A percentile compares a stretch with the other conserved stretches of the same genome.
Conservation (phyloP, 1,284 basidiomycete species). For the Ganoderma lingzhi region DNA sequence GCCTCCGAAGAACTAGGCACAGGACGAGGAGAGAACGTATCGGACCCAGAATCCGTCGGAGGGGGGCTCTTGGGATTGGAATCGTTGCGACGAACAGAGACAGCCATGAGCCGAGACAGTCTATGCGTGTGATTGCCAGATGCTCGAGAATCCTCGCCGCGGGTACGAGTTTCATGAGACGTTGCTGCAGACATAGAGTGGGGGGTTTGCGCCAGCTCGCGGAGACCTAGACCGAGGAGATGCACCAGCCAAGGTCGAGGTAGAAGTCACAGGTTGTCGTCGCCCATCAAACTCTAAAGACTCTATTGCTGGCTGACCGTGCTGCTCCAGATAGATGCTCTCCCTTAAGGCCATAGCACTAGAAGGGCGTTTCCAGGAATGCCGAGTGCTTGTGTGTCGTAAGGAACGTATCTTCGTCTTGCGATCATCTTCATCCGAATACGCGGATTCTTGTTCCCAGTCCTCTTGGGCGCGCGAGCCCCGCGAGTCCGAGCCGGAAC, state of each 20-base stretch:
- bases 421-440: slow-evolving; percentile 27
- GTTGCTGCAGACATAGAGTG: slow-evolving; percentile 1
- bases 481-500: neutral
- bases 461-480: neutral
- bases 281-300: neutral
- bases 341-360: slow-evolving; percentile 10
- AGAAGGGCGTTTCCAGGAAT: slow-evolving; percentile 11
- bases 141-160: neutral
- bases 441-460: slow-evolving; percentile 29
- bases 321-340: neutral
- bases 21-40: slow-evolving; percentile 15
- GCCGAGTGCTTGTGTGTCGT: slow-evolving; percentile 6
- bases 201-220: neutral
- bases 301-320: neutral
- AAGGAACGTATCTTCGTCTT: slow-evolving; percentile 7
- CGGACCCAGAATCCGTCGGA: neutral
- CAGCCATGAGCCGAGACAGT: slow-evolving; percentile 5
- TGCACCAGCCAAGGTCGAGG: slow-evolving; percentile 9
- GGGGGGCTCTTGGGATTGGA: neutral
- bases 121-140: neutral
- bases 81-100: neutral
- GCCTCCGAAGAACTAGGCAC: slow-evolving; percentile 6
- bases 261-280: slow-evolving; percentile 10
- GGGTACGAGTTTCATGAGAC: slow-evolving; percentile 5
- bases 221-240: slow-evolving; percentile 20